Percentiles rank a stretch among this genome's conserved stretches.
Conservation (phyloP, 257 asterid genomes). For the Solanum rostratum region DNA sequence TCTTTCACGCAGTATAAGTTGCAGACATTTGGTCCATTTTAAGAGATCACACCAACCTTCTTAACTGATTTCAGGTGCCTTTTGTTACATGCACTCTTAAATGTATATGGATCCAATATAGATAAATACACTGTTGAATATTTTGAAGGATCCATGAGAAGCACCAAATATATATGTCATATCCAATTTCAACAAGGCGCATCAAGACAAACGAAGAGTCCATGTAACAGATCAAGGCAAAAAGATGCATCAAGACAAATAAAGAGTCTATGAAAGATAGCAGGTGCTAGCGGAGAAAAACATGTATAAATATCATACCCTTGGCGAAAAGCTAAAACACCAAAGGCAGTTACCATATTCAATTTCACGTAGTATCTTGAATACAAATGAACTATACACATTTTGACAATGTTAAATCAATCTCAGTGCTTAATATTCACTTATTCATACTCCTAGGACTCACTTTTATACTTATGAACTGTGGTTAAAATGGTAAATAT, state of each 20-base stretch:
- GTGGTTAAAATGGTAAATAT: not conserved
- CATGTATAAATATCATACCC: not conserved
- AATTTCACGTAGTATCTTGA: not conserved
- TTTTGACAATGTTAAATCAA: not conserved
- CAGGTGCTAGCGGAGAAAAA: not conserved
- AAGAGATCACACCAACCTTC: not conserved
- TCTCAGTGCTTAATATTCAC: not conserved
- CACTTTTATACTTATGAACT: not conserved
- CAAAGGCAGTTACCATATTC: not conserved
- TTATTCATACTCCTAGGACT: not conserved
- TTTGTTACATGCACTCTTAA: not conserved
- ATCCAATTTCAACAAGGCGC: not conserved
- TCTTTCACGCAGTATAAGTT: not conserved
- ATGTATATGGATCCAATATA: not conserved
- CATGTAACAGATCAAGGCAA: not conserved
- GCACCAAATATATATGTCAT: not conserved
- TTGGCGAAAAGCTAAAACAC: not conserved
- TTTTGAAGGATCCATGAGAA: not conserved
- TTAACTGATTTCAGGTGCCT: not conserved
- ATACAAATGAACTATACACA: not conserved
- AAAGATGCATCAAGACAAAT: not conserved
- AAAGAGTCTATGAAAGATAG: not conserved
- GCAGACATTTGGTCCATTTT: not conserved
- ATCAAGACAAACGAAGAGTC: not conserved
- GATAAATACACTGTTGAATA: not conserved